Conservation (phyloP, 495 filamentous ascomycete genomes). For the Monascus purpureus region DNA sequence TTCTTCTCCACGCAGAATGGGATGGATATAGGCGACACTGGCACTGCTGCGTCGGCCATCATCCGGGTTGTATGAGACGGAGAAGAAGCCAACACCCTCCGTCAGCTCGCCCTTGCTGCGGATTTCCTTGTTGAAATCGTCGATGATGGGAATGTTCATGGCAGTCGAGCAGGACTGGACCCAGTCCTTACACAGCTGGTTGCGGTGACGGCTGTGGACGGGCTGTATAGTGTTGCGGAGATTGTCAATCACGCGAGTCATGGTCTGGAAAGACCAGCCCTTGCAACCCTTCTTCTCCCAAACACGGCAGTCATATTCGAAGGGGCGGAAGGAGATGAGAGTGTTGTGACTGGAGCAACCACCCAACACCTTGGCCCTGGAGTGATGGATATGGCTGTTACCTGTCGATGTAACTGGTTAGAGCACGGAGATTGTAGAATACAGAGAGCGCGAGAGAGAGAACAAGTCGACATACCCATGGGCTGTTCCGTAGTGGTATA, state of each 20-base stretch:
- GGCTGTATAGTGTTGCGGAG: slow-evolving; percentile 70
- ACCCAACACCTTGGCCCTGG: slow-evolving; percentile 71
- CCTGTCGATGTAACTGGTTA: slow-evolving; percentile 27
- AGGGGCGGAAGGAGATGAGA: slow-evolving; percentile 71
- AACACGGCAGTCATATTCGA: slow-evolving; percentile 60
- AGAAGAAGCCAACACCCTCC: slow-evolving; percentile 71
- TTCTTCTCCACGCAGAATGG: slow-evolving; percentile 63
- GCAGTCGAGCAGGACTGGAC: slow-evolving; percentile 57
- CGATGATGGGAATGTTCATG: slow-evolving; percentile 59
- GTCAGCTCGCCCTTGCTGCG: slow-evolving; percentile 49
- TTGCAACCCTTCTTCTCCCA: slow-evolving; percentile 61
- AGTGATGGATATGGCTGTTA: slow-evolving; percentile 73
- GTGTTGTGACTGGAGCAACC: slow-evolving; percentile 84
- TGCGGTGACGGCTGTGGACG: slow-evolving; percentile 60
- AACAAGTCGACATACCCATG: slow-evolving; percentile 44
- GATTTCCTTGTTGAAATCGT: slow-evolving; percentile 73
- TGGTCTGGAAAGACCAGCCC: slow-evolving; percentile 66
- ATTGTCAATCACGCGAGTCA: slow-evolving; percentile 61
- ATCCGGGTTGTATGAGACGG: slow-evolving; percentile 69
- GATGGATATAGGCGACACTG: slow-evolving; percentile 76
- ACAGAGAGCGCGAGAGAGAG: background rate
- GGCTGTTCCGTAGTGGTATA: slow-evolving; percentile 78
- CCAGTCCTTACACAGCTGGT: slow-evolving; percentile 78
- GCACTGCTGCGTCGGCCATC: slow-evolving; percentile 65
- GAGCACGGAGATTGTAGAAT: background rate